Conservation (phyloP, 176 grass and related monocot genomes). For the Raddia distichophylla region DNA sequence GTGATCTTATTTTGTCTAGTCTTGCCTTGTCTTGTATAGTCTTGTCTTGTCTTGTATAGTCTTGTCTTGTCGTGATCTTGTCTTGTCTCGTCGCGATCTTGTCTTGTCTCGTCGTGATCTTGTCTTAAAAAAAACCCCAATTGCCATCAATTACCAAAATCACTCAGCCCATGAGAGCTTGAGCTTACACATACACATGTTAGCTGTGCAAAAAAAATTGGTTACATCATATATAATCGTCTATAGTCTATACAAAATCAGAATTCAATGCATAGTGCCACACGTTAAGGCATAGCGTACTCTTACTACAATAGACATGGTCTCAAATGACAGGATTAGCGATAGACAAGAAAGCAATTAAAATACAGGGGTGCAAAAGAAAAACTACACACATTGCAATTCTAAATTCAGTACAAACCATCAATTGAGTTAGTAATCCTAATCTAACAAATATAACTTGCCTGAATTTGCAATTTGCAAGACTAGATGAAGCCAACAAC, state of each 20-base stretch:
- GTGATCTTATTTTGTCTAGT: too few species aligned
- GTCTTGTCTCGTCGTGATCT: too few species aligned
- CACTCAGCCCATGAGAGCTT: too few species aligned
- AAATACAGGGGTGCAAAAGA: neutral
- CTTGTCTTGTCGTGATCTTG: too few species aligned
- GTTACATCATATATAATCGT: neutral
- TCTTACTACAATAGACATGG: neutral
- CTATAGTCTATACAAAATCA: neutral
- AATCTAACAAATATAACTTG: slow-evolving; percentile 23
- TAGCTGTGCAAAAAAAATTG: neutral
- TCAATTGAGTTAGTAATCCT: neutral
- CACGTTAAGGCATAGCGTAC: neutral
- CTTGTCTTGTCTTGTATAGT: too few species aligned
- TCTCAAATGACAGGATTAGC: neutral
- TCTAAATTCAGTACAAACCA: neutral
- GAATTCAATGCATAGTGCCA: neutral
- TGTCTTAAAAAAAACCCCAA: too few species aligned
- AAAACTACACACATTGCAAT: neutral
- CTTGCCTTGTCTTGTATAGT: too few species aligned
- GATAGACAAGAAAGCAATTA: neutral
- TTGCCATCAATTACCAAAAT: too few species aligned
- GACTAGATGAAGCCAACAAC: slow-evolving; percentile 83
- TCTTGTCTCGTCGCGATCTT: too few species aligned
- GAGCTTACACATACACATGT: slow-evolving; percentile 14
- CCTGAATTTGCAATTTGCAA: slow-evolving; percentile 86